Conservation (phyloP, 345 rosid genomes). For the Toxicodendron radicans region DNA sequence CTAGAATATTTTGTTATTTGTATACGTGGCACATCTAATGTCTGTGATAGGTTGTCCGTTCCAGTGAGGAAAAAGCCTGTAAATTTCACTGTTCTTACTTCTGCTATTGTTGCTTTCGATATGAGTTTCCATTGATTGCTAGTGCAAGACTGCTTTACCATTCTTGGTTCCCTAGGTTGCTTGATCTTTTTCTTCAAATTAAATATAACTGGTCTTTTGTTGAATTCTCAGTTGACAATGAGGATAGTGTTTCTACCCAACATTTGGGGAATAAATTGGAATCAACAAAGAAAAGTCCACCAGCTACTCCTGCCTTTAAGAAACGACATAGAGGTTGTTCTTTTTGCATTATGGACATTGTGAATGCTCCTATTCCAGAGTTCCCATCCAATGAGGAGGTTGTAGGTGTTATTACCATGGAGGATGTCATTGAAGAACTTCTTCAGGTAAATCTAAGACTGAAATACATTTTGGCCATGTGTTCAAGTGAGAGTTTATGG, state of each 20-base stretch:
- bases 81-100: conserved; percentile 7
- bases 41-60: background rate
- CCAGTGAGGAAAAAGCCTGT: background rate
- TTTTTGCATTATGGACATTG: conserved; percentile 82
- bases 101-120: background rate
- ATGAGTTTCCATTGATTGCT: conserved; percentile 10
- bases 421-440: conserved; percentile 97
- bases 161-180: conserved; percentile 11
- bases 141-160: conserved; percentile 7
- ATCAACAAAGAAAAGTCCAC: conserved; percentile 45
- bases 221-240: conserved; percentile 32
- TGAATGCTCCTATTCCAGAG: conserved; percentile 65
- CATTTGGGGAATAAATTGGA: conserved; percentile 36
- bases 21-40: background rate
- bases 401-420: conserved; percentile 93
- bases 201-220: conserved; percentile 1
- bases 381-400: conserved; percentile 70
- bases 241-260: conserved; percentile 15
- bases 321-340: conserved; percentile 91
- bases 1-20: background rate
- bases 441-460: conserved; percentile 63
- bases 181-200: conserved; percentile 13
- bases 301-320: conserved; percentile 63
- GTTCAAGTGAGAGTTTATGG: background rate
- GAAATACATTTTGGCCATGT: background rate